Percentiles rank a stretch among this genome's conserved stretches.
Conservation (phyloP, 2,329 filamentous ascomycete species). For the Venturia carpophila region DNA sequence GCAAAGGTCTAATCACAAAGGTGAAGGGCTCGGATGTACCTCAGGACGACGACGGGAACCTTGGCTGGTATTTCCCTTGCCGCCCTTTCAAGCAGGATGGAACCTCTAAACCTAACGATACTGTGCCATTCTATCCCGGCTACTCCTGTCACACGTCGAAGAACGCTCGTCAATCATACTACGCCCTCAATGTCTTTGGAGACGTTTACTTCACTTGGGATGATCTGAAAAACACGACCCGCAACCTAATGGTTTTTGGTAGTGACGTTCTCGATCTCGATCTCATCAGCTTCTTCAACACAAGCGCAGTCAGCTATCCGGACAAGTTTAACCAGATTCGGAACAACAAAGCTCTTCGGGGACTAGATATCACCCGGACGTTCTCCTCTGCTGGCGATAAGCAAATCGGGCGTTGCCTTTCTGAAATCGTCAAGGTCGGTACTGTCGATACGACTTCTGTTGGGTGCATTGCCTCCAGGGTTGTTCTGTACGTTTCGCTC, state of each 20-base stretch:
- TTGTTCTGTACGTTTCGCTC: conserved; percentile 89
- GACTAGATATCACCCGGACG: conserved; percentile 80
- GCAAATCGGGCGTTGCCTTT: conserved; percentile 74
- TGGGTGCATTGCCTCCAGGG: conserved; percentile 93
- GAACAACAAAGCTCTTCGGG: conserved; percentile 61
- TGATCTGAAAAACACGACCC: conserved; percentile 78
- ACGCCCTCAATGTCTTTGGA: conserved; percentile 62
- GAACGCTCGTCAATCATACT: conserved; percentile 64
- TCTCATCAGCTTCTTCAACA: conserved; percentile 84
- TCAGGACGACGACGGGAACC: conserved; percentile 60
- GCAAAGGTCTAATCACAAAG: conserved; percentile 78
- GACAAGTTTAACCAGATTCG: conserved; percentile 71
- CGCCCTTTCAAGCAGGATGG: conserved; percentile 88
- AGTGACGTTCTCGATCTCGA: conserved; percentile 87
- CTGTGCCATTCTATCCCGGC: conserved; percentile 68
- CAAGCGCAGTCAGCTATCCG: conserved; percentile 67
- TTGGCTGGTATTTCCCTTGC: conserved; percentile 98
- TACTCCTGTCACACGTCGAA: conserved; percentile 81
- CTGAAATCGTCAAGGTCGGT: conserved; percentile 92
- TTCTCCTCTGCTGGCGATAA: conserved; percentile 76
- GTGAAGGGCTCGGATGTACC: conserved; percentile 68
- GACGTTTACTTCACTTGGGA: conserved; percentile 97
- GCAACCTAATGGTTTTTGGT: conserved; percentile 90
- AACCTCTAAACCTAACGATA: conserved; percentile 66
- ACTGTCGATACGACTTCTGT: conserved; percentile 93